Base-by-base conservation (phyloP, 139 green algal genomes). In the Chlamydomonas incerta region DNA sequence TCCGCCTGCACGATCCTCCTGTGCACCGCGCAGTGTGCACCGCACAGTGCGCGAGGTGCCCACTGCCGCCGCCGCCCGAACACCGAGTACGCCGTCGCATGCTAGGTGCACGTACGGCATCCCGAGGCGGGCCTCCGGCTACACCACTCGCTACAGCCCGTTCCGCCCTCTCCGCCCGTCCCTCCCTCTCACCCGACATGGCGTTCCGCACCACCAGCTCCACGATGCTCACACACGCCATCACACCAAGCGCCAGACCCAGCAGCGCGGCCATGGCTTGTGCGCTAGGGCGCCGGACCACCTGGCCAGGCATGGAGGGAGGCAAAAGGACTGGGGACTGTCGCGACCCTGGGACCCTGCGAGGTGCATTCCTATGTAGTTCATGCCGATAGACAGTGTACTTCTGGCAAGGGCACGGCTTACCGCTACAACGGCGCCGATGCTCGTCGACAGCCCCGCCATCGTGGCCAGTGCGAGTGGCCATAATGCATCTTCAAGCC, bases 121-220 rank as follows among this genome's bases (percentile, higher is more conserved):
- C n/a, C n/a, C n/a, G n/a, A n/a, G n/a, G n/a, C n/a, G n/a, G n/a
- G n/a, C n/a, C n/a, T n/a, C n/a, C n/a, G n/a, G n/a, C n/a, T n/a
- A n/a, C n/a, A n/a, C n/a, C n/a, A n/a, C n/a, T n/a, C n/a, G n/a
- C n/a, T n/a, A n/a, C n/a, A n/a, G n/a, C n/a, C n/a, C n/a, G n/a
- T n/a, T n/a, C 41, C 41, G 8, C 5, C 41, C 41, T 50, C 41
- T 8, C 8, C 41, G 8, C 41, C 41, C 41, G 6, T 8, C 41
- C 41, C 5, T 13, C 41, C 41, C 41, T 8, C 41, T 50, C 41
- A 50, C 41, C 41, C 41, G 41, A 50, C 41, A 50, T 50, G 41
- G 88, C 90, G 20, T 97, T 98, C 47, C 92, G 87, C 10, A 95
- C 68, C 76, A 93, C 94, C 83, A 98, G 90, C 85, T 98, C 96